Evolutionary conservation across 345 rosid genomes (phyloP).

Genomic region (Dipteronia dyeriana): DNA sequence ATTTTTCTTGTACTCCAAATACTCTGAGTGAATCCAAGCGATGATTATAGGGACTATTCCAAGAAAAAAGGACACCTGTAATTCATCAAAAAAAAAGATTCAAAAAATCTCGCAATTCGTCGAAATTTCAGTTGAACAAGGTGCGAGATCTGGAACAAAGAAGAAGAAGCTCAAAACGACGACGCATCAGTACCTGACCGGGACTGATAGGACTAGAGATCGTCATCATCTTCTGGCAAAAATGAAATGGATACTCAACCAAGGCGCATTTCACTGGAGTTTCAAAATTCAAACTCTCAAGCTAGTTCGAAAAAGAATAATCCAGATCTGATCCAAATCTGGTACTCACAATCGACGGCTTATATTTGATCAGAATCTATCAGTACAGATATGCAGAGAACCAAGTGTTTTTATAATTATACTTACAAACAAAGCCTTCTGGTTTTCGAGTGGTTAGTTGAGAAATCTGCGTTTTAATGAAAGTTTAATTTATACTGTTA

Average conservation of each 20-base stretch:
- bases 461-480: constrained; percentile 7
- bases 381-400: background rate
- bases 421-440: too few relatives aligned
- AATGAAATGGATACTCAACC: constrained; percentile 4
- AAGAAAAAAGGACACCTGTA: constrained; percentile 74
- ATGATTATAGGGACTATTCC: constrained; percentile 66
- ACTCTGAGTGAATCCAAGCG: constrained; percentile 87
- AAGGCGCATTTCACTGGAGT: constrained; percentile 13
- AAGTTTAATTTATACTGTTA: background rate
- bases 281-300: background rate
- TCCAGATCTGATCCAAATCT: constrained; percentile 37
- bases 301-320: constrained; percentile 1
- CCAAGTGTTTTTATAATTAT: too few relatives aligned
- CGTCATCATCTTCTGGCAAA: constrained; percentile 36
- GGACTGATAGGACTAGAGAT: constrained; percentile 59
- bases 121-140: background rate
- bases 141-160: constrained; percentile 9
- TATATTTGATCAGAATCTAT: background rate
- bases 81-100: background rate
- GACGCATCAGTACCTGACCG: constrained; percentile 54
- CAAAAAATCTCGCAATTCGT: too few relatives aligned
- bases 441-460: background rate
- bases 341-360: background rate
- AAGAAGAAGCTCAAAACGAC: background rate
- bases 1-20: constrained; percentile 62